A percentile compares a stretch with the other conserved stretches of the same genome.
These are phyloP conservation scores for Fistulinella cinereoalba DNA, from an alignment of 1,284 basidiomycete species.

Conservation along the genomic window DNA sequence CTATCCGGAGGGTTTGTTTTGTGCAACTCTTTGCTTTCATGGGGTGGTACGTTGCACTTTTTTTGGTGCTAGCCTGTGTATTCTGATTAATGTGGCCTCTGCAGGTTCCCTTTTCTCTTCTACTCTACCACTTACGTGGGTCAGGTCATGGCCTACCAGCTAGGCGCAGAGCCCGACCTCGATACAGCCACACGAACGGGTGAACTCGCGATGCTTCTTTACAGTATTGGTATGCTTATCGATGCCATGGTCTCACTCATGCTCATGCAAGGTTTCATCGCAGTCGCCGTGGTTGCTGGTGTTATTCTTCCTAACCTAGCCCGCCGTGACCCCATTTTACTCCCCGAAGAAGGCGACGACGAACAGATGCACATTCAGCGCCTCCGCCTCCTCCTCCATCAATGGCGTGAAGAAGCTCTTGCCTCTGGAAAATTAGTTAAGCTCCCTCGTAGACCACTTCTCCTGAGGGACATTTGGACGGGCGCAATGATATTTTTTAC, in stretches of 20 bases:
- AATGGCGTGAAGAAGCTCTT: conserved; percentile 82
- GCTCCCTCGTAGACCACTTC: conserved; percentile 83
- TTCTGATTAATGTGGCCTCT: conserved; percentile 1
- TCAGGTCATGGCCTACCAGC: conserved; percentile 84
- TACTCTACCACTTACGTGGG: conserved; percentile 92
- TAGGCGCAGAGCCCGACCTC: conserved; percentile 66
- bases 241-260: too few relatives aligned
- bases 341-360: conserved; percentile 68
- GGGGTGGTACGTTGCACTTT: conserved; percentile 66
- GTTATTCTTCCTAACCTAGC: conserved; percentile 81
- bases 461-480: conserved; percentile 90
- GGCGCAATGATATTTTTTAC: conserved; percentile 79
- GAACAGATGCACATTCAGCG: conserved; percentile 70
- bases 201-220: conserved; percentile 86
- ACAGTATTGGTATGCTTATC: conserved; percentile 70
- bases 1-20: conserved; percentile 85
- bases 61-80: conserved; percentile 1
- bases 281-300: conserved; percentile 84
- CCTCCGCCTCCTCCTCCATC: conserved; percentile 65
- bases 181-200: conserved; percentile 84
- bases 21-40: conserved; percentile 91
- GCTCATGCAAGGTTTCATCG: too few relatives aligned
- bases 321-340: conserved; percentile 71
- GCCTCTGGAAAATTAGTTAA: conserved; percentile 67
- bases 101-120: conserved; percentile 91